Base-by-base conservation (phyloP, 345 rosid species). In the Erucastrum elatum region DNA sequence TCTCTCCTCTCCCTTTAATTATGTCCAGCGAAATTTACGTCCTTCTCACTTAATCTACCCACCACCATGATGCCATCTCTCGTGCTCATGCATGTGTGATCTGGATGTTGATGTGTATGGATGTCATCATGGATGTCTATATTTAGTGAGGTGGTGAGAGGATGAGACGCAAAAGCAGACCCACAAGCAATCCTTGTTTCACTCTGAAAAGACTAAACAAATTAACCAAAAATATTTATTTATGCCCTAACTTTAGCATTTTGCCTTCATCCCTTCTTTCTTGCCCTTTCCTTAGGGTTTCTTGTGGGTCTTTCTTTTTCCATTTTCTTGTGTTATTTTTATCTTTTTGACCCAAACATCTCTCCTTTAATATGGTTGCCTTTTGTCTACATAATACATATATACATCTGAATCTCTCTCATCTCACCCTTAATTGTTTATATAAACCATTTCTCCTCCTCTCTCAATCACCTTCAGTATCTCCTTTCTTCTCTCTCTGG, bases 111-210 rank as follows among this genome's bases (percentile, higher is more conserved):
- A 62, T 71, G 33, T 67, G 68, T 63, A 46, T 65, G 73, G 58
- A 5, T 51, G 56, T 13, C 56, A 49, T 51, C 56, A 46, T 65
- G 68, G 58, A 64, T 84, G 84, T 85, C 92, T 87, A 88, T 87
- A 87, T 87, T 85, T 90, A 88, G 89, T 82, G 76, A 70, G 85
- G 66, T 61, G 41, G 46, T 49, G 74, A 46, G 71, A 66, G 58
- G 77, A 69, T 69, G 83, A 79, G 85, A 81, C 71, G 75, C 74
- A 74, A 65, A 74, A 71, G 70, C 85, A 84, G 80, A 84, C 88
- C 82, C 88, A 86, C 90, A 79, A 70, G 77, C 75, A 74, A 74
- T 74, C 84, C 85, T 84, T 77, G 82, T 83, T 84, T 88, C 84
- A 74, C 87, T 85, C 85, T 79, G 81, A 81, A 78, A 80, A 64